Conservation (phyloP, 2,329 filamentous ascomycete species). For the Bipolaris gigantea region DNA sequence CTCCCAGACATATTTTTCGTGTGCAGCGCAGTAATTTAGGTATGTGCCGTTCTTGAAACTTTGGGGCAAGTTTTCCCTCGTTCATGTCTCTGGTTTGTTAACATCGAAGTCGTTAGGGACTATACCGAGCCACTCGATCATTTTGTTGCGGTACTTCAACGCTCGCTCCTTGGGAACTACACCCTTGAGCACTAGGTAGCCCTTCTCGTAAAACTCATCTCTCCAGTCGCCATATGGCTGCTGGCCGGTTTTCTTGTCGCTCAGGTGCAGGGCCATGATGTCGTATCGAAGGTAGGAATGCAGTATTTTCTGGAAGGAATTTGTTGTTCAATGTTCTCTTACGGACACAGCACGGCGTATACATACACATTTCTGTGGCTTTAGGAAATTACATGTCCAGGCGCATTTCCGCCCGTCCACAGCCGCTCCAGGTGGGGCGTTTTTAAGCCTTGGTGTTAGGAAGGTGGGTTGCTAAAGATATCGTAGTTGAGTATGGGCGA, state of each 20-base stretch:
- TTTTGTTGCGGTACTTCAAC: slow-evolving; percentile 32
- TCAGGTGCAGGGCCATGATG: slow-evolving; percentile 9
- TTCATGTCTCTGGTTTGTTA: slow-evolving; percentile 47
- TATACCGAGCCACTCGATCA: slow-evolving; percentile 37
- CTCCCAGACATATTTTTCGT: slow-evolving; percentile 53
- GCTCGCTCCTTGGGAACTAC: slow-evolving; percentile 28
- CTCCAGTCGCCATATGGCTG: slow-evolving; percentile 32
- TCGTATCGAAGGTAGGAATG: neutral
- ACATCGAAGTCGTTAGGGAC: slow-evolving; percentile 37
- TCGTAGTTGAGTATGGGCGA: slow-evolving; percentile 13
- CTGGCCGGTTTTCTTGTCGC: slow-evolving; percentile 2
- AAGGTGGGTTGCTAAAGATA: neutral
- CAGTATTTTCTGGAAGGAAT: neutral
- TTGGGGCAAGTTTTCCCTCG: slow-evolving; percentile 47
- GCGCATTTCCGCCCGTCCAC: slow-evolving; percentile 10
- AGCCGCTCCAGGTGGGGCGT: slow-evolving; percentile 2
- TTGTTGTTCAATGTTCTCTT: neutral
- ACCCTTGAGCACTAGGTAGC: slow-evolving; percentile 34
- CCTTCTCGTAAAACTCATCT: slow-evolving; percentile 34
- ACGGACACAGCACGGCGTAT: neutral
- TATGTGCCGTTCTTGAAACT: slow-evolving; percentile 44
- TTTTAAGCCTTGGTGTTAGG: neutral
- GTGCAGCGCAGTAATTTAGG: slow-evolving; percentile 43
- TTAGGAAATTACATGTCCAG: neutral
- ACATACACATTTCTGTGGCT: neutral